Percentiles rank a stretch among this genome's conserved stretches.
Conservation (phyloP, 1,284 basidiomycete species). For the Porogramme epimiltina region DNA sequence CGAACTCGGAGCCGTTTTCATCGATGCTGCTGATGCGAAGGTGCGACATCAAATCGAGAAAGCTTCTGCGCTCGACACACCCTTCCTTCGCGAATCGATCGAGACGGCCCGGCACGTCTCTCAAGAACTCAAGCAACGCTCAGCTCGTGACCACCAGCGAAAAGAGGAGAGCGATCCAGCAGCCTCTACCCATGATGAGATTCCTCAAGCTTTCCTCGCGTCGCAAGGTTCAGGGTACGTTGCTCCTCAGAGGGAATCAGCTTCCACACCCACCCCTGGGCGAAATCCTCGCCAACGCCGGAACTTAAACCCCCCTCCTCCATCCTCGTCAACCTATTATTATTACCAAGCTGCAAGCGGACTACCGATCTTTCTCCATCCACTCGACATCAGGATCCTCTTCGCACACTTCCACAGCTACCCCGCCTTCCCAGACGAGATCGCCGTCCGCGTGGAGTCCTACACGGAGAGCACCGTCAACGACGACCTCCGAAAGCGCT, state of each 20-base stretch:
- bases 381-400: constrained; percentile 94
- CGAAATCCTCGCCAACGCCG: constrained; percentile 58
- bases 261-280: constrained; percentile 31
- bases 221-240: constrained; percentile 33
- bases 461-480: constrained; percentile 81
- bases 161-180: constrained; percentile 35
- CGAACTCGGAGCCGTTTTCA: constrained; percentile 77
- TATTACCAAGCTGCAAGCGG: constrained; percentile 97
- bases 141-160: constrained; percentile 39
- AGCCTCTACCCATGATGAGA: constrained; percentile 27
- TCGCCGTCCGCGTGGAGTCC: constrained; percentile 80
- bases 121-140: constrained; percentile 49
- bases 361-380: constrained; percentile 90
- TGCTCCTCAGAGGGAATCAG: constrained; percentile 25
- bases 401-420: constrained; percentile 86
- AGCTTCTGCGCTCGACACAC: constrained; percentile 73
- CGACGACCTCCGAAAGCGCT: constrained; percentile 90
- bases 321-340: constrained; percentile 83
- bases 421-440: constrained; percentile 80
- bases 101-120: constrained; percentile 64
- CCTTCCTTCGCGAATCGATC: constrained; percentile 53
- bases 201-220: constrained; percentile 59
- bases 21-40: constrained; percentile 78
- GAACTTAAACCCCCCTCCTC: constrained; percentile 82
- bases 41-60: constrained; percentile 79